Evolutionary conservation across 169 alveolate genomes (phyloP), one percentile per base, ranked within the genome.

Genomic region (Ichthyophthirius multifiliis): DNA sequence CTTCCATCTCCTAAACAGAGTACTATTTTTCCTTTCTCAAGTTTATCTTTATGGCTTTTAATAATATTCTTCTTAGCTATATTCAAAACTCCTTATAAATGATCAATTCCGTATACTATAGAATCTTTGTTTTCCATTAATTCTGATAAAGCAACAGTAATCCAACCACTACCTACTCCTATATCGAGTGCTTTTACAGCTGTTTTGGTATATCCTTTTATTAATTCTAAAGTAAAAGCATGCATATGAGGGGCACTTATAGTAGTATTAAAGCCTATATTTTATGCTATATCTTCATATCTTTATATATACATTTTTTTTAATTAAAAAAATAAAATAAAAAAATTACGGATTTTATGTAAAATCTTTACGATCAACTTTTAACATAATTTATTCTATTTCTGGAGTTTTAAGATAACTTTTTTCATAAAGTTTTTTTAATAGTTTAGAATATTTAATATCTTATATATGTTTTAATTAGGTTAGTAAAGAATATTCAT

Each of bases 181-280:
- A 91, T 71, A 65, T 91, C 95, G 16, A 91, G 45, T 0, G 80
- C 87, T 27, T 55, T 82, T 10, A 46, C 44, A 15, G 88, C 89
- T 27, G 83, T 77, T 0, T 10, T 31, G 1, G 85, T 31, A 44
- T 37, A 65, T 2, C 43, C 63, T 23, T 80, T 39, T 27, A 91
- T 65, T 13, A 44, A 37, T 74, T 82, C 83, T 10, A 91, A 75
- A 2, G 92, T 79, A 34, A 41, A 37, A 0, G 95, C 95, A 75
- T 91, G 95, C 92, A 91, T 87, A 43, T 83, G 92, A 0, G 95
- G 95, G 30, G 95, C 95, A 12, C 92, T 85, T 1, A 91, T 85
- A 6, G 93, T 89, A 9, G 91, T 76, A 45, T 76, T 81, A 74
- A 71, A 88, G 6, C 94, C 93, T 13, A 91, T 88, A n/a, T 71